Evolutionary conservation across 495 filamentous ascomycete genomes (phyloP), one percentile per base, ranked within the genome.

Genomic region (Neurospora sp.): DNA sequence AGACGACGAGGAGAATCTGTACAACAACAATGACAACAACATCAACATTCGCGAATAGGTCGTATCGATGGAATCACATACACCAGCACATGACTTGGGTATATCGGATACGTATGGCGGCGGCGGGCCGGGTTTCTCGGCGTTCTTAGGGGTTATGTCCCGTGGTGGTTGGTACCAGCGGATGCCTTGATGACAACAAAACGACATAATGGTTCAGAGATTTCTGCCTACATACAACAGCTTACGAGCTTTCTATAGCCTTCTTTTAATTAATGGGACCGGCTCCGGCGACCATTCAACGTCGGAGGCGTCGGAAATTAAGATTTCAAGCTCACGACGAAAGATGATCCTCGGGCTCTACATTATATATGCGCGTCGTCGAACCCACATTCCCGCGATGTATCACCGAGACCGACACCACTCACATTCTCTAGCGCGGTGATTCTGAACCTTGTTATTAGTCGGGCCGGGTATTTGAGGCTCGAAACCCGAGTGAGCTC

Each of bases 31-130:
- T 18, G 54, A 79, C 70, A 69, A 74, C 44, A 69, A 76, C 70
- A 74, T 70, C 70, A 74, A 72, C 74, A 39, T 74, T 73, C 70
- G n/a, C 31, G 27, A 46, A 59, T 72, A 66, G 31, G 42, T 66
- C 39, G 44, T 46, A 59, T 38, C 44, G 44, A 72, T 7, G 31
- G 42, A 72, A 70, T 74, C 71, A 42, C 71, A 75, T 75, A 44
- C 75, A 70, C 73, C 41, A 71, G 42, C 74, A 74, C 69, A 66
- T 66, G 12, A 69, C 74, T 80, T 80, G 78, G 79, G 76, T 80
- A 80, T 75, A 71, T 71, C 69, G 70, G 39, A 69, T 35, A 66
- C 70, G 71, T 70, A 70, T 39, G 74, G 39, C 70, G 70, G 75
- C 41, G 70, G 42, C 23, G 20, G 70, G 70, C 70, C 39, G 44